These are phyloP conservation scores for Exophiala sideris DNA, from an alignment of 2,329 filamentous ascomycete species.

Conservation along the genomic window DNA sequence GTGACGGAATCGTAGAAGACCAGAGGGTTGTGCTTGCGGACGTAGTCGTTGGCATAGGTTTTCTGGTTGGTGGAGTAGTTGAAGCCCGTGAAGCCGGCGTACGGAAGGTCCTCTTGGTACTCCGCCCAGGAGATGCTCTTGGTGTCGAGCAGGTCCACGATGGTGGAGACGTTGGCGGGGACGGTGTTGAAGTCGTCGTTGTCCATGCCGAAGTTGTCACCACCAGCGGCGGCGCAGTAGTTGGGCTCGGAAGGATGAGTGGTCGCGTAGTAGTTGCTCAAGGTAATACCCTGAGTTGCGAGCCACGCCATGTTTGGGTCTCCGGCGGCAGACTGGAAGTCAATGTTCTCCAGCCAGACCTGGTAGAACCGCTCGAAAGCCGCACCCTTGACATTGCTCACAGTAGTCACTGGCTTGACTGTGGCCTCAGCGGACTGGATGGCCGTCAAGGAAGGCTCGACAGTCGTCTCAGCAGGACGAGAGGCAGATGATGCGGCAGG, in stretches of 20 bases:
- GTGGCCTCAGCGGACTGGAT: slow-evolving; percentile 45
- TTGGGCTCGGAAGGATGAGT: slow-evolving; percentile 75
- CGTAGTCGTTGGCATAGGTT: slow-evolving; percentile 69
- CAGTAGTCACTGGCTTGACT: slow-evolving; percentile 58
- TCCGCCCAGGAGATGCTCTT: slow-evolving; percentile 64
- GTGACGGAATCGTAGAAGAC: slow-evolving; percentile 66
- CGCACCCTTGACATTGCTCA: slow-evolving; percentile 64
- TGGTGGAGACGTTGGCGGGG: slow-evolving; percentile 60
- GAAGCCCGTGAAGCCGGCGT: slow-evolving; percentile 66
- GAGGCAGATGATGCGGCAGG: slow-evolving; percentile 4
- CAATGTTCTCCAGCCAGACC: slow-evolving; percentile 76
- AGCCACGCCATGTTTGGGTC: slow-evolving; percentile 54
- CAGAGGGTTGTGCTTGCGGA: slow-evolving; percentile 74
- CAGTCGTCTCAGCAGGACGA: slow-evolving; percentile 13
- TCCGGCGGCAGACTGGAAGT: slow-evolving; percentile 60
- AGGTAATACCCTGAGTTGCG: slow-evolving; percentile 59
- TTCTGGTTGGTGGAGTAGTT: slow-evolving; percentile 64
- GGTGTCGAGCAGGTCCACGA: slow-evolving; percentile 66
- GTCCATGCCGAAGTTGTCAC: slow-evolving; percentile 70
- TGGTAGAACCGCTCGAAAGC: slow-evolving; percentile 69
- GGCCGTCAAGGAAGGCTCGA: slow-evolving; percentile 28
- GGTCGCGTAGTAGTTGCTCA: slow-evolving; percentile 59
- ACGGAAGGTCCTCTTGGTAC: slow-evolving; percentile 77
- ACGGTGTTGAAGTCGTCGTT: slow-evolving; percentile 63
- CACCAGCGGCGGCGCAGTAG: slow-evolving; percentile 65